Base-by-base conservation (phyloP, 371 early-diverging fungal genomes). In the Mucor indicus region DNA sequence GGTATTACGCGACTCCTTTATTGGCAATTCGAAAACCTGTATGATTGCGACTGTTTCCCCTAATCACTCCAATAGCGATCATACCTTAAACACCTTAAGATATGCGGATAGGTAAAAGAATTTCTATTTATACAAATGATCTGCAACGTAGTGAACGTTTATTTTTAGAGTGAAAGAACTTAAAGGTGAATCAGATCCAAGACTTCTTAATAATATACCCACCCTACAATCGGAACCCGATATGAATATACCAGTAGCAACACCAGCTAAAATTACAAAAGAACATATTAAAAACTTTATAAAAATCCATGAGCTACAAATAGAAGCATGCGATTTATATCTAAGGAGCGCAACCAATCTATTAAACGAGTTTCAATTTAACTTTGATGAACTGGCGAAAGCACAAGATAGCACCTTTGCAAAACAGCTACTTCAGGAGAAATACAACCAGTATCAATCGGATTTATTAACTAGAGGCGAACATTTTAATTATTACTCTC, bases 31-130 rank as follows among this genome's bases (percentile, higher is more conserved):
- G 17, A 81, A 90, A 13, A 96, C 98, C 0, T 95, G 94, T 59
- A 93, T 99, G 94, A 89, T 99, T 47, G 98, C 98, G 2, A 99
- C 97, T 1, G 85, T 99, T 17, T 91, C 93, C 3, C 97, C 98
- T 11, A 91, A 91, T 50, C 81, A 83, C 16, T 75, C 86, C 15
- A 96, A 95, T 75, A 85, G 89, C 51, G 99, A 99, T 50, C 97
- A 99, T 69, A 92, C 98, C 0, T 75, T 99, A 32, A 99, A 99
- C 62, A 99, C 99, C 1, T 77, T 99, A 29, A 84, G 98, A 38
- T 99, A 99, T 69, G 98, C 99, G 2, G 95, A 96, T 66, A 90
- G 90, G 67, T 58, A 67, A 45, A 77, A 27, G 29, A 19, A 16
- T 10, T 6, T 20, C 10, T 16, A 17, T 30, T 23, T 40, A 10